phyloP scores from a whole-genome alignment of 2,329 filamentous ascomycete species.

The Hypomyces perniciosus region DNA sequence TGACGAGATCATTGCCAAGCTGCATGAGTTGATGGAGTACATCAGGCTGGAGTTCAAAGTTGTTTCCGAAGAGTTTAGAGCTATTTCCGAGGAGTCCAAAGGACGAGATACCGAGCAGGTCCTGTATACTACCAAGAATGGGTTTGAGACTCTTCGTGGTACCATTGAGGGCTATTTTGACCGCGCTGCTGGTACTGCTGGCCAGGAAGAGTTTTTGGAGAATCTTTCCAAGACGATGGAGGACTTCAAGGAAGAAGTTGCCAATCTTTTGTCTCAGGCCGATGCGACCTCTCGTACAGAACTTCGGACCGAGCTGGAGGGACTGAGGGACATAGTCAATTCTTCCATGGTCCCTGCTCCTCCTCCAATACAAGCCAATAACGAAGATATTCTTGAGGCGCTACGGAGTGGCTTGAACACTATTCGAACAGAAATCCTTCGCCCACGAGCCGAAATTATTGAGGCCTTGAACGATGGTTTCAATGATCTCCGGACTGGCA shows the following conservation, averaged over 20 bases:
- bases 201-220: constrained; percentile 74
- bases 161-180: constrained; percentile 81
- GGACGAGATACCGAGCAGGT: constrained; percentile 83
- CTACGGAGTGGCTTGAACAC: constrained; percentile 67
- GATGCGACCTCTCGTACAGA: constrained; percentile 51
- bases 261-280: constrained; percentile 6
- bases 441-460: constrained; percentile 65
- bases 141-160: constrained; percentile 69
- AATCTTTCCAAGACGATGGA: constrained; percentile 60
- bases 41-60: constrained; percentile 55
- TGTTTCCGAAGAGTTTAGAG: constrained; percentile 60
- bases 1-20: constrained; percentile 47
- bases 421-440: constrained; percentile 68
- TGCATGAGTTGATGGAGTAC: constrained; percentile 60
- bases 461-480: constrained; percentile 87
- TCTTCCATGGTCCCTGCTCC: constrained; percentile 58
- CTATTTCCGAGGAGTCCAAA: constrained; percentile 71
- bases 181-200: constrained; percentile 59
- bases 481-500: constrained; percentile 66
- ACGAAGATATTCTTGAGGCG: constrained; percentile 64
- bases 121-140: constrained; percentile 80
- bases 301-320: constrained; percentile 76
- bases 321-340: constrained; percentile 72
- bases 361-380: constrained; percentile 38
- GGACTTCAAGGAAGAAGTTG: constrained; percentile 59